A percentile compares a stretch with the other conserved stretches of the same genome.
These are phyloP conservation scores for Cladophialophora bantiana DNA, from an alignment of 2,329 filamentous ascomycete species.

Conservation along the genomic window DNA sequence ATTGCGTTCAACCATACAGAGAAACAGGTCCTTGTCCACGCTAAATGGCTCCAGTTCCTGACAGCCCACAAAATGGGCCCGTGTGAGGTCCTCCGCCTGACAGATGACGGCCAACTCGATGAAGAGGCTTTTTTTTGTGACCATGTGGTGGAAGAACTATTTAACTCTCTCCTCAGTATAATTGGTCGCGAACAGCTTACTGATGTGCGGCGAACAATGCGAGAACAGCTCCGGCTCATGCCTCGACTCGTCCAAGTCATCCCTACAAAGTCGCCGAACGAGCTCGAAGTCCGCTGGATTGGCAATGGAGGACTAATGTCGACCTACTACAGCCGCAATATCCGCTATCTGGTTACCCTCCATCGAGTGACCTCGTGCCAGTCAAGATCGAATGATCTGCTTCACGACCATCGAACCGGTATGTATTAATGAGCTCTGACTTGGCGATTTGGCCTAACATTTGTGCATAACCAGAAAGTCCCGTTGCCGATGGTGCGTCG, in stretches of 20 bases:
- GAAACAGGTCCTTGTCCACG: conserved; percentile 34
- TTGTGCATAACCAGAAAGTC: not conserved
- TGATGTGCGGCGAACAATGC: conserved; percentile 7
- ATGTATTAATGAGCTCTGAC: not conserved
- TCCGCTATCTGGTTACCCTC: conserved; percentile 24
- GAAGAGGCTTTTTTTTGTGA: conserved; percentile 28
- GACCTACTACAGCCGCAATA: conserved; percentile 11
- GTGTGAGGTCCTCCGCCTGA: conserved; percentile 21
- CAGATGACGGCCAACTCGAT: not conserved
- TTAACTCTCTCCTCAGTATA: conserved; percentile 20
- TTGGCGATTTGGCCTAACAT: not conserved
- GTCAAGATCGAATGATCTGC: not conserved
- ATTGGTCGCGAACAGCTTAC: not conserved
- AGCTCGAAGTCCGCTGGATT: conserved; percentile 30
- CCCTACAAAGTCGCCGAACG: conserved; percentile 1
- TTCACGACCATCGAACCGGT: conserved; percentile 2
- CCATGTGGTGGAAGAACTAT: conserved; percentile 28
- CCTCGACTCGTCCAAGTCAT: conserved; percentile 26
- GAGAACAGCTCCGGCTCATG: conserved; percentile 24
- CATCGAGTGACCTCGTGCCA: conserved; percentile 21
- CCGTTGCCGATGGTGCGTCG: not conserved
- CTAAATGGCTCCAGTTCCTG: conserved; percentile 40
- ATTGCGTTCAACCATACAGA: conserved; percentile 33
- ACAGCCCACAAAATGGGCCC: conserved; percentile 17
- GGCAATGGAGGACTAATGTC: conserved; percentile 29